A percentile compares a stretch with the other conserved stretches of the same genome.
These are phyloP conservation scores for Aspergillus wentii DNA, from an alignment of 495 filamentous ascomycete genomes.

Conservation along the genomic window DNA sequence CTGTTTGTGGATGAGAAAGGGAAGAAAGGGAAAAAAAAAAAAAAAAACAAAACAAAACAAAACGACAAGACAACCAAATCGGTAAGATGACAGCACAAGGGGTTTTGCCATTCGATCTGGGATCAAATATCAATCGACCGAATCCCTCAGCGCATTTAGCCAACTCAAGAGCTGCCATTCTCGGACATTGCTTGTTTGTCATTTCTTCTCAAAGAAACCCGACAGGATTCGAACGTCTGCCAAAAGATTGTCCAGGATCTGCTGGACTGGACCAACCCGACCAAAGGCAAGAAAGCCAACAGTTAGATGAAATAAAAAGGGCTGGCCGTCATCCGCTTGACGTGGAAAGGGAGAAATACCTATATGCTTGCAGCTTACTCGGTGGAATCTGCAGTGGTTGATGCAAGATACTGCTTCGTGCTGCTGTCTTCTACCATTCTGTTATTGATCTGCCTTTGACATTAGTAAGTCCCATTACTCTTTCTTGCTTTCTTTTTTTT, in stretches of 20 bases:
- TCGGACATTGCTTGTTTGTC: too few species aligned
- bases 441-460: too few species aligned
- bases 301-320: too few species aligned
- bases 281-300: too few species aligned
- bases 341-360: slow-evolving; percentile 12
- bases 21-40: slow-evolving; percentile 9
- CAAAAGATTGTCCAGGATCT: background rate
- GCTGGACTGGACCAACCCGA: background rate
- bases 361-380: slow-evolving; percentile 13
- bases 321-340: slow-evolving; percentile 7
- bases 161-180: too few species aligned
- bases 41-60: slow-evolving; percentile 3
- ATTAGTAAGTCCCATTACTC: too few species aligned
- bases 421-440: background rate
- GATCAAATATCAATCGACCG: slow-evolving; percentile 19
- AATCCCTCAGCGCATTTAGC: too few species aligned
- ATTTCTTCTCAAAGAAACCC: background rate
- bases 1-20: slow-evolving; percentile 16
- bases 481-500: slow-evolving; percentile 1
- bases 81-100: too few species aligned
- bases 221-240: background rate
- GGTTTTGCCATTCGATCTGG: slow-evolving; percentile 11
- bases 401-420: slow-evolving; percentile 12
- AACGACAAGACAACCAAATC: slow-evolving; percentile 10
- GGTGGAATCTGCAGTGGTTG: slow-evolving; percentile 13